Base-by-base conservation (phyloP, 495 filamentous ascomycete species). In the Thermothielavioides terrestris region DNA sequence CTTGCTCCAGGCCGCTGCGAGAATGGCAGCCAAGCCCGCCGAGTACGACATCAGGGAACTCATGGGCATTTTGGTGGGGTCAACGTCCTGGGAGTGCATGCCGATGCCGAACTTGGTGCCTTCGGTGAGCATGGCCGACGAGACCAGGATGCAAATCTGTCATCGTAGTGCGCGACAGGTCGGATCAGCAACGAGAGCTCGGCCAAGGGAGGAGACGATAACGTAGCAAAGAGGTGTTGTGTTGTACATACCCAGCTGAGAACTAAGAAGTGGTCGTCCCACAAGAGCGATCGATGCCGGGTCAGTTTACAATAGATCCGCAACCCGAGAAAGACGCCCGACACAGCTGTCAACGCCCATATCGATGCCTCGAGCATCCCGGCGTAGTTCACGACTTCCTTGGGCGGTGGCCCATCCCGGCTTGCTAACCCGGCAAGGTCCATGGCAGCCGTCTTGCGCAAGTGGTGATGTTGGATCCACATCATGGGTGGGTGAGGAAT, bases 1-100 rank as follows among this genome's bases (percentile, higher is more conserved):
- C 38, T 49, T 55, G 52, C 46, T 50, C 52, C 52, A 55, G 0
- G n/a, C 2, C 2, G 52, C 21, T 1, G n/a, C 45, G 11, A 50
- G 38, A 17, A 55, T 55, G 35, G 42, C 6, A 0, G 17, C 5
- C 5, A 31, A 43, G 27, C 41, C 41, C 2, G 41, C 41, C 3
- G 10, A 3, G 41, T 43, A 30, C n/a, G 41, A 43, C 8, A 30
- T 3, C 15, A 43, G 3, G 15, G 23, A 20, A 10, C 4, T 8
- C 26, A 21, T 4, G 4, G 14, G 25, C 15, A 21, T 43, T 3
- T 18, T 30, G 8, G 2, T 4, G 8, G 7, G 15, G 3, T 21
- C 25, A 6, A 43, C 10, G 15, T 20, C 26, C n/a, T 20, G 6
- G 26, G 20, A 31, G n/a, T 43, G 41, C n/a, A 30, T 9, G n/a